Conservation (phyloP, 441 rosid species). For the Euphorbia corollata region DNA sequence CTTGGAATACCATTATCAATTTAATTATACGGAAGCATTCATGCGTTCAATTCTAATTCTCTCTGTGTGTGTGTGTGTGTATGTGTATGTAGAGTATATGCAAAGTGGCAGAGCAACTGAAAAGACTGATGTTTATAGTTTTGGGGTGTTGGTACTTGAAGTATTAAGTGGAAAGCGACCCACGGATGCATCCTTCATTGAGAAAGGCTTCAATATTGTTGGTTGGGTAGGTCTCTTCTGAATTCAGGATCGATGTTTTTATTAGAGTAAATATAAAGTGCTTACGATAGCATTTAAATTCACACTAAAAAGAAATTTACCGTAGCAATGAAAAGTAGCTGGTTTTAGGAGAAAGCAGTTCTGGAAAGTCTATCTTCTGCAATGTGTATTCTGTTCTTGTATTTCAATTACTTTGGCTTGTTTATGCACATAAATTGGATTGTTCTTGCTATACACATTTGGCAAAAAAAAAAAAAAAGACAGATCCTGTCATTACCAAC, state of each 20-base stretch:
- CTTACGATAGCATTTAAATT: not conserved
- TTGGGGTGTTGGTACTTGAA: conserved; percentile 93
- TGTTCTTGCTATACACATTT: not conserved
- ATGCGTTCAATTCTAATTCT: conserved; percentile 12
- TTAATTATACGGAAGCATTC: conserved; percentile 6
- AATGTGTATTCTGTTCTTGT: not conserved
- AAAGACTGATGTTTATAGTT: conserved; percentile 94
- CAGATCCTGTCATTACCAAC: too few species aligned
- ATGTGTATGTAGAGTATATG: conserved; percentile 66
- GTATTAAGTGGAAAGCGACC: conserved; percentile 94
- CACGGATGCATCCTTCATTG: conserved; percentile 89
- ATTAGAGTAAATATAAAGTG: not conserved
- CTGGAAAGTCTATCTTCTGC: not conserved
- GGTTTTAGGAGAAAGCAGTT: not conserved
- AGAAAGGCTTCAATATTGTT: conserved; percentile 90
- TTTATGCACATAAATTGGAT: not conserved
- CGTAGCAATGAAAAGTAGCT: too few species aligned
- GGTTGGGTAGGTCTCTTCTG: conserved; percentile 73
- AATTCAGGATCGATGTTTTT: conserved; percentile 5
- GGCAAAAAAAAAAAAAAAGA: too few species aligned
- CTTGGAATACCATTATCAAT: conserved; percentile 4
- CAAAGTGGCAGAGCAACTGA: conserved; percentile 99
- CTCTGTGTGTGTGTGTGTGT: conserved; percentile 12
- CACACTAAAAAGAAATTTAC: not conserved
- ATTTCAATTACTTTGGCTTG: not conserved